Evolutionary conservation across 768 basidiomycete genomes (phyloP).

Genomic region (Lyophyllum shimeji): DNA sequence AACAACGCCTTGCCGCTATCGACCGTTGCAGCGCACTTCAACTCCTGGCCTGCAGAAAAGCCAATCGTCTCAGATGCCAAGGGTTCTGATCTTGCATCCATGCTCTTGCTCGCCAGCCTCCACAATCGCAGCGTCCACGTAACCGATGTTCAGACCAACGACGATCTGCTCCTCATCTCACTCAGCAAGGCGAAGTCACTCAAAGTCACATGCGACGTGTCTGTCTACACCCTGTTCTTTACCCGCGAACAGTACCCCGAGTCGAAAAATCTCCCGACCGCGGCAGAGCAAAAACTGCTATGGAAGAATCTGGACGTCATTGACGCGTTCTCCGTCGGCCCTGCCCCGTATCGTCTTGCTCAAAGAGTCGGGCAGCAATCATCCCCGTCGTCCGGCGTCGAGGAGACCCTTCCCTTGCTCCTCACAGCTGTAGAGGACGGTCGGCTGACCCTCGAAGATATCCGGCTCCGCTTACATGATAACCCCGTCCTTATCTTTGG

Average conservation of each 20-base stretch:
- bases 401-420: conserved; percentile 85
- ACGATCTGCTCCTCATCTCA: conserved; percentile 88
- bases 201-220: conserved; percentile 95
- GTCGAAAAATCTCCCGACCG: conserved; percentile 63
- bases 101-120: conserved; percentile 91
- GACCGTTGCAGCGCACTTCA: conserved; percentile 82
- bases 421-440: conserved; percentile 83
- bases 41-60: conserved; percentile 87
- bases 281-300: conserved; percentile 75
- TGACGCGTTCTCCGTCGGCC: conserved; percentile 89
- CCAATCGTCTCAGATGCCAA: conserved; percentile 94
- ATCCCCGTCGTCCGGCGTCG: conserved; percentile 75
- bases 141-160: conserved; percentile 81
- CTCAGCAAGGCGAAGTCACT: conserved; percentile 93
- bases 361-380: conserved; percentile 56
- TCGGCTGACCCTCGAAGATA: conserved; percentile 77
- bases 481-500: conserved; percentile 93
- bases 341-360: conserved; percentile 77
- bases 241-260: conserved; percentile 70
- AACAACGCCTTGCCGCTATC: conserved; percentile 58
- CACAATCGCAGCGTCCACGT: conserved; percentile 88
- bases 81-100: conserved; percentile 88
- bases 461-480: conserved; percentile 82
- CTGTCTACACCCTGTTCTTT: conserved; percentile 91
- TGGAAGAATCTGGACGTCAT: conserved; percentile 85